Conservation (phyloP, 192 early-diverging fungal genomes). For the Umbelopsis sp. region DNA sequence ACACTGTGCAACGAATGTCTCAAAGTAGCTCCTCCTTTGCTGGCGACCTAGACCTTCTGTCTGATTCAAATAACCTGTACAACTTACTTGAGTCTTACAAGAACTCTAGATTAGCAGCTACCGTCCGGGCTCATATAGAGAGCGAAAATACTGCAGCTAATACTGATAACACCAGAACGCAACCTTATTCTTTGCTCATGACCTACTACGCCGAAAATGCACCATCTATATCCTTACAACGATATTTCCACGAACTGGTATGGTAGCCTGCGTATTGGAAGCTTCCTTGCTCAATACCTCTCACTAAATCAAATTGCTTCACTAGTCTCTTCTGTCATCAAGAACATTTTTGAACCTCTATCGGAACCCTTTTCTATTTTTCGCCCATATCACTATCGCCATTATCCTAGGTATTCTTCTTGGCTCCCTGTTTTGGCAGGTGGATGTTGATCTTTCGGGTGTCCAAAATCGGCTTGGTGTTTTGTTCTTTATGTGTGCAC, state of each 20-base stretch:
- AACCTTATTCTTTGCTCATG: slow-evolving; percentile 8
- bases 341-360: slow-evolving; percentile 53
- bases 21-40: not conserved
- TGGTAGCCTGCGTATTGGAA: not conserved
- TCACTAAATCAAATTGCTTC: not conserved
- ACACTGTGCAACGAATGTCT: slow-evolving; percentile 5
- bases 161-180: not conserved
- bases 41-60: slow-evolving; percentile 25
- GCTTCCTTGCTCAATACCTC: too few relatives aligned
- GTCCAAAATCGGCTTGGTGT: slow-evolving; percentile 76
- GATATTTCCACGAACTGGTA: slow-evolving; percentile 34
- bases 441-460: slow-evolving; percentile 59
- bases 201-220: not conserved
- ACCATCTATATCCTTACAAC: slow-evolving; percentile 20
- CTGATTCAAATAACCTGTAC: slow-evolving; percentile 32
- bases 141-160: not conserved
- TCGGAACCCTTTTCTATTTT: slow-evolving; percentile 52
- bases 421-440: slow-evolving; percentile 67
- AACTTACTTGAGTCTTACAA: slow-evolving; percentile 27
- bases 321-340: slow-evolving; percentile 36
- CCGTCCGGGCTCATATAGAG: not conserved
- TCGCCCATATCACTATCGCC: slow-evolving; percentile 59
- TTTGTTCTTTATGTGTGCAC: slow-evolving; percentile 67
- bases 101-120: slow-evolving; percentile 5
- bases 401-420: slow-evolving; percentile 61